Evolutionary conservation across 2,329 filamentous ascomycete genomes (phyloP), one percentile per base, ranked within the genome.

Genomic region (Massarina eburnea): DNA sequence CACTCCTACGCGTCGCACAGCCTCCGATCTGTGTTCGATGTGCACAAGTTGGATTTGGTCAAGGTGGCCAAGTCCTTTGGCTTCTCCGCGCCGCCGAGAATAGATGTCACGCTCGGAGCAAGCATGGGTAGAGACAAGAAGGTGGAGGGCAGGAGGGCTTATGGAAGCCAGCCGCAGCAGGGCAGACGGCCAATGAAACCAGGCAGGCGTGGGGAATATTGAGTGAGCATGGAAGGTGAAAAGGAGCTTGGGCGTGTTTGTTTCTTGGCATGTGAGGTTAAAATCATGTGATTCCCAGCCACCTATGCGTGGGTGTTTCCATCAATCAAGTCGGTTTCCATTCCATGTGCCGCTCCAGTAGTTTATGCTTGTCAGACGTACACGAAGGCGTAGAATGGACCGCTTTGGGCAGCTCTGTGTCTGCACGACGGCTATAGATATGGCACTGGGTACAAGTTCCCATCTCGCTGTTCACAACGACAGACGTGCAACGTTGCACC

Each of bases 1-100:
- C 91, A 97, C 70, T 92, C 94, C 0, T 99, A 99, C 67, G 91
- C 92, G 18, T 91, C 86, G 47, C 94, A 92, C 73, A 86, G 82
- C 57, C 76, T 94, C 48, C 82, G 89, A 21, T 86, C 84, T n/a
- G 85, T 95, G 29, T 95, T 92, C 66, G 88, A 92, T 68, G 83
- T 95, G 42, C 79, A 89, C 69, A 89, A 89, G 66, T 76, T 94
- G 10, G 89, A 95, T 66, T 76, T 95, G 15, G 83, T 86, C 60
- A 92, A 91, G 73, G 85, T 95, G 3, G 88, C 88, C 41, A 92
- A 90, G 78, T 82, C 84, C 55, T 95, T 94, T 64, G 89, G 89
- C 0, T 95, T 95, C 70, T 72, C 78, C 4, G 82, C 83, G 0
- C 88, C 90, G 15, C 89, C 90, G 3, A 77, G 88, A 43, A 84